Conservation (phyloP, 176 grass and related monocot genomes). For the Juncus effusus region DNA sequence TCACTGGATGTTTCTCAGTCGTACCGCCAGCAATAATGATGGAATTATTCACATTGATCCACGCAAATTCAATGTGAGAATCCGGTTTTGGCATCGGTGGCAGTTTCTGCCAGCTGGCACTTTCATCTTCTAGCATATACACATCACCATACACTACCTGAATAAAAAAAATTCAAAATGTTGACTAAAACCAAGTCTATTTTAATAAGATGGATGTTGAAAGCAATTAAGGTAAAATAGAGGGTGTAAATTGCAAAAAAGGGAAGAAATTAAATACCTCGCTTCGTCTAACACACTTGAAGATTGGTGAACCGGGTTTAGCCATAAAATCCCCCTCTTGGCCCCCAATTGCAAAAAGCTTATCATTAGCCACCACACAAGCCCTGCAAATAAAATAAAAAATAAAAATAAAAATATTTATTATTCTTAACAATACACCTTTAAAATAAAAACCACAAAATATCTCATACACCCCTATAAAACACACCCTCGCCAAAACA, state of each 20-base stretch:
- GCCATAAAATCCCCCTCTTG: slow-evolving; percentile 99
- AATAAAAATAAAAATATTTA: too few relatives aligned
- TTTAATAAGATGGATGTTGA: too few relatives aligned
- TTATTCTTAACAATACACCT: too few relatives aligned
- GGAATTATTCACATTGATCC: slow-evolving; percentile 85
- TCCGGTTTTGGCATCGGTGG: slow-evolving; percentile 83
- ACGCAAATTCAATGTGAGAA: slow-evolving; percentile 97
- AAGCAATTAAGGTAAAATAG: neutral
- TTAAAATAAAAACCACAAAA: neutral
- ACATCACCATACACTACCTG: slow-evolving; percentile 91
- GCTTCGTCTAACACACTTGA: slow-evolving; percentile 91
- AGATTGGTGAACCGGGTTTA: slow-evolving; percentile 96
- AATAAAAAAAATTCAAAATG: slow-evolving; percentile 21
- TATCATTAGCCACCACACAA: slow-evolving; percentile 93
- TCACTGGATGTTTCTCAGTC: slow-evolving; percentile 81
- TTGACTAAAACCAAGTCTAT: too few relatives aligned
- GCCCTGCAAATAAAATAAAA: slow-evolving; percentile 48
- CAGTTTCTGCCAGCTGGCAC: slow-evolving; percentile 69
- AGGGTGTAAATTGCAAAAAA: neutral
- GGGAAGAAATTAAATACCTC: slow-evolving; percentile 49
- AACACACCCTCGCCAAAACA: slow-evolving; percentile 5
- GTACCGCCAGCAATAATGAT: slow-evolving; percentile 83
- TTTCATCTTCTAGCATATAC: slow-evolving; percentile 88
- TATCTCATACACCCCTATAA: slow-evolving; percentile 6
- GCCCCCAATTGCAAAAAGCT: slow-evolving; percentile 84